Evolutionary conservation across 164 flowering plant genomes (phyloP), one percentile per base, ranked within the genome.

Genomic region (Hamamelis virginiana): DNA sequence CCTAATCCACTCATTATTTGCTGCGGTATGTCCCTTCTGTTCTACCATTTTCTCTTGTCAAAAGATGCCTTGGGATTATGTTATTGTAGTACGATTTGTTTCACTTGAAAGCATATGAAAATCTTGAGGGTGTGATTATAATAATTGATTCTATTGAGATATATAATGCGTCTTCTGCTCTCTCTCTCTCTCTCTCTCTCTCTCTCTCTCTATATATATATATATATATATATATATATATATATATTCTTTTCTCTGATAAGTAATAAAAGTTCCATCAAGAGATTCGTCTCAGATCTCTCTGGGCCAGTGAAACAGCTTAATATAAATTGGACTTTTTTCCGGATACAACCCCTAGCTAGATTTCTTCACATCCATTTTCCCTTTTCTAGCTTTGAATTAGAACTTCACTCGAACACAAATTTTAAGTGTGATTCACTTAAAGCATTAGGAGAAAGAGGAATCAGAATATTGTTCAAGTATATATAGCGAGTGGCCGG

Each of bases 401-500:
- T 33, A 33, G 41, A 33, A 33, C 41, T 33, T 33, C 41, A 33
- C 41, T 38, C 6, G 23, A 8, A 16, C 9, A 27, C 33, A 23
- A 22, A 23, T 14, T 11, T 57, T 25, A 57, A 33, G 41, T 2
- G 41, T 33, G 41, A 33, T 33, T 57, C 27, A 19, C 25, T 55
- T 21, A 22, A 23, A 18, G 22, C 25, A 21, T 55, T 1, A 43
- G 44, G 50, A 67, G 57, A 69, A 21, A 67, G 57, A 69, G 16
- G 72, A 71, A 75, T 75, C 74, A 77, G 75, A 77, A 74, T 70
- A 72, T 74, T 59, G 51, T 62, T 62, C 21, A 33, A n/a, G n/a
- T n/a, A n/a, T n/a, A 38, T 55, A 51, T 45, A 61, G 59, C 33
- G 58, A 28, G n/a, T n/a, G n/a, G n/a, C n/a, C n/a, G 64, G 44